Evolutionary conservation across 106 monocot genomes (phyloP), one percentile per base, ranked within the genome.

Genomic region (Platanthera guangdongensis): DNA sequence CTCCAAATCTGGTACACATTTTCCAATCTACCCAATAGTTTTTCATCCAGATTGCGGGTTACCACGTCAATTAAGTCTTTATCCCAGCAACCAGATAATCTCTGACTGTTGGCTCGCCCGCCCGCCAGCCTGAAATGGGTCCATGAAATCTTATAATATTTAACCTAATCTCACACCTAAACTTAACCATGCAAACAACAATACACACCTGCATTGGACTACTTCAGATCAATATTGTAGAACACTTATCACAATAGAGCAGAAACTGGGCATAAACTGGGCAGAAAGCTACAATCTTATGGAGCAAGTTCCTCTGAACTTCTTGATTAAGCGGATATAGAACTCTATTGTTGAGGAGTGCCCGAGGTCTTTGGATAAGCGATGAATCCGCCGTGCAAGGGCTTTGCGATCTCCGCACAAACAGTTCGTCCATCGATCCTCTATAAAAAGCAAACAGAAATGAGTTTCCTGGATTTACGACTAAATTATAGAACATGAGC

Each of bases 381-480:
- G 54, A 48, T 79, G 65, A 81, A 79, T 25, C 69, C 49, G 22
- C 70, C 59, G 5, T 51, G 59, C 25, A 51, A 7, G 7, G 84
- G 82, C 55, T 84, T 90, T 21, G 86, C 84, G 25, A 90, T 80
- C 74, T 86, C 89, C 18, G 80, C 84, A 78, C 77, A 75, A 52
- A 90, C 75, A 14, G 59, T 72, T 70, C 89, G 75, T 50, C 89
- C 89, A 52, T 84, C 80, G 14, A 90, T 67, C 11, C 64, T 74
- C 89, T 89, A 52, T 59, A 80, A 6, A 64, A 13, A 59, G 51
- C 8, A 51, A 47, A 45, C 11, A 22, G 72, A 47, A 49, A 45
- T 50, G n/a, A 59, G 48, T 8, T 47, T 59, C 6, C n/a, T 15
- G 15, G 10, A 13, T 53, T 53, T 53, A 53, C 3, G 15, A 11